A percentile compares a stretch with the other conserved stretches of the same genome.
Evolutionary conservation across 2,329 filamentous ascomycete genomes (phyloP).

Genomic region (Ilyonectria destructans): DNA sequence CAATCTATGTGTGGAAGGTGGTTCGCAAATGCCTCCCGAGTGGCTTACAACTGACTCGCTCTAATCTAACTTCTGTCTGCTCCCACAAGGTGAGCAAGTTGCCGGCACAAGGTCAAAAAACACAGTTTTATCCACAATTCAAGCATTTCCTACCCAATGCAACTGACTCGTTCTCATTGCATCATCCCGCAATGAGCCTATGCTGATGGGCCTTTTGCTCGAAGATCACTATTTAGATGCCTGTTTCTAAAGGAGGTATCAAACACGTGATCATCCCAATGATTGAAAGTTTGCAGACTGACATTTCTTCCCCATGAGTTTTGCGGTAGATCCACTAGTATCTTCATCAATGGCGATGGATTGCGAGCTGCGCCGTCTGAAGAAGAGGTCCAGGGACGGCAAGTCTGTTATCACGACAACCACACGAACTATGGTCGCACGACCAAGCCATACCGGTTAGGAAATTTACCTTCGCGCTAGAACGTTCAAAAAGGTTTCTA

Average conservation of each 20-base stretch:
- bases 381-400: slow-evolving; percentile 15
- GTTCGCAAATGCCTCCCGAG: slow-evolving; percentile 58
- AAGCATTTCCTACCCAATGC: too few species aligned
- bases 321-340: slow-evolving; percentile 17
- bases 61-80: too few species aligned
- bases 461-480: slow-evolving; percentile 18
- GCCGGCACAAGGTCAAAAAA: too few species aligned
- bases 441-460: slow-evolving; percentile 62
- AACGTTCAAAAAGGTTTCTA: slow-evolving; percentile 27
- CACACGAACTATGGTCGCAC: slow-evolving; percentile 34
- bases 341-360: slow-evolving; percentile 27
- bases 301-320: slow-evolving; percentile 26
- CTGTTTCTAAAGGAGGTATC: too few species aligned
- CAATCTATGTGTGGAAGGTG: slow-evolving; percentile 56
- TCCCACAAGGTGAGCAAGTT: too few species aligned
- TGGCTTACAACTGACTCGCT: slow-evolving; percentile 57
- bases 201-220: too few species aligned
- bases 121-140: too few species aligned
- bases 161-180: too few species aligned
- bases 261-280: slow-evolving; percentile 24
- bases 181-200: too few species aligned
- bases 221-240: too few species aligned
- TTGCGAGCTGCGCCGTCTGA: slow-evolving; percentile 16
- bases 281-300: slow-evolving; percentile 18
- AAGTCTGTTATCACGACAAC: slow-evolving; percentile 31